A percentile compares a stretch with the other conserved stretches of the same genome.
These are phyloP conservation scores for Senna tora DNA, from an alignment of 306 rosid genomes.

Conservation along the genomic window DNA sequence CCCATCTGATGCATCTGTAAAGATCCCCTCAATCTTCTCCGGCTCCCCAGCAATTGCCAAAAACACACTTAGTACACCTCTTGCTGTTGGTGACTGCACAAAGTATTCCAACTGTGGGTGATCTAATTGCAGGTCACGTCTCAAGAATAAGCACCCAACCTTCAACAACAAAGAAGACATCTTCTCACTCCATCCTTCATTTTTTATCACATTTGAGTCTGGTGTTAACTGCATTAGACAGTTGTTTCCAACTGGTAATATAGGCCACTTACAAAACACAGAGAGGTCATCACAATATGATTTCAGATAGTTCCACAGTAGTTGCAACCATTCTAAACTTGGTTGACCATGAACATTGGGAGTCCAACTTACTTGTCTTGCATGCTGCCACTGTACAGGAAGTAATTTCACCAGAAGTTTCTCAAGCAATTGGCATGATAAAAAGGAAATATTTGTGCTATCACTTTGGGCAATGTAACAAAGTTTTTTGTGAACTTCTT, in stretches of 20 bases:
- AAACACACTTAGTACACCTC: slow-evolving; percentile 76
- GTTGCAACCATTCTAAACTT: slow-evolving; percentile 87
- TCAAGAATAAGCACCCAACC: slow-evolving; percentile 84
- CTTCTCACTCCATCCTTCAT: slow-evolving; percentile 98
- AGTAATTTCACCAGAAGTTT: slow-evolving; percentile 79
- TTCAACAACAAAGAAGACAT: slow-evolving; percentile 82
- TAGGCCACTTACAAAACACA: slow-evolving; percentile 90
- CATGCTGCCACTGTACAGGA: slow-evolving; percentile 93
- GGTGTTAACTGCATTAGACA: slow-evolving; percentile 73
- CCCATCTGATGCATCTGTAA: slow-evolving; percentile 74
- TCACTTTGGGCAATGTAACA: slow-evolving; percentile 72
- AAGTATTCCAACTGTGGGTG: slow-evolving; percentile 79
- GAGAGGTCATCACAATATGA: slow-evolving; percentile 77
- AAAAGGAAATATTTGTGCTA: slow-evolving; percentile 74
- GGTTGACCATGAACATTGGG: slow-evolving; percentile 91
- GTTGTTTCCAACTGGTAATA: slow-evolving; percentile 76
- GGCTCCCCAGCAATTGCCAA: slow-evolving; percentile 74
- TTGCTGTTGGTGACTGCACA: slow-evolving; percentile 82
- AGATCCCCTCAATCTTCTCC: slow-evolving; percentile 72
- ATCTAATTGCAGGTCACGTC: slow-evolving; percentile 70
- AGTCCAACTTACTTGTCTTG: slow-evolving; percentile 78
- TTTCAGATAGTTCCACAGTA: slow-evolving; percentile 88
- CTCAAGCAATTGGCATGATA: slow-evolving; percentile 86
- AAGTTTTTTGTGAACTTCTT: slow-evolving; percentile 72
- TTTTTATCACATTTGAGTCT: slow-evolving; percentile 77